phyloP scores from a whole-genome alignment of 805 yeast species.

The Yarrowia sp. region DNA sequence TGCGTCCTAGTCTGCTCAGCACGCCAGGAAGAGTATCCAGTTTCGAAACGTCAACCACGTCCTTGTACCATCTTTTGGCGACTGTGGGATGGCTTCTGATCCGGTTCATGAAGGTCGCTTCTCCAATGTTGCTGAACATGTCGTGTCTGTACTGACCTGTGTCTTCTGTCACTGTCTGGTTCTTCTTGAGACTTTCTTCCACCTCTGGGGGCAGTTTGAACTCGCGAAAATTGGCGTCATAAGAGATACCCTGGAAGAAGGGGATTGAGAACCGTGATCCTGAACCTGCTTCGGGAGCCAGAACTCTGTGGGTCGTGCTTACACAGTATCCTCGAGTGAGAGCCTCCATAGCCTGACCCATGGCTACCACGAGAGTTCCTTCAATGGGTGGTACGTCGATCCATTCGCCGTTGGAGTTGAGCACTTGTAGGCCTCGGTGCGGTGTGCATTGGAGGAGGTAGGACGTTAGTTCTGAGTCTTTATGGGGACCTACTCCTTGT shows the following conservation, averaged over 20 bases:
- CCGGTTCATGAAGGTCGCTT: slow-evolving; percentile 17
- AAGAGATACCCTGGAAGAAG: slow-evolving; percentile 22
- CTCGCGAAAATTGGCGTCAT: slow-evolving; percentile 4
- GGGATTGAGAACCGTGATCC: slow-evolving; percentile 14
- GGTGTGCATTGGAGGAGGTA: slow-evolving; percentile 6
- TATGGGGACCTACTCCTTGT: slow-evolving; percentile 23
- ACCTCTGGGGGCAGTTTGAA: slow-evolving; percentile 1
- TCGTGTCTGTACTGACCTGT: slow-evolving; percentile 9
- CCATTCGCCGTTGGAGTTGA: slow-evolving; percentile 13
- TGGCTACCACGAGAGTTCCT: slow-evolving; percentile 15
- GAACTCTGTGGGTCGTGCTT: slow-evolving; percentile 12
- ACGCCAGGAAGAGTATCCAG: slow-evolving; percentile 25
- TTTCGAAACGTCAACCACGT: slow-evolving; percentile 7
- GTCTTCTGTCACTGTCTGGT: background rate
- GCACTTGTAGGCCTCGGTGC: slow-evolving; percentile 16
- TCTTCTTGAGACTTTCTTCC: background rate
- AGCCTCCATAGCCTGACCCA: slow-evolving; percentile 25
- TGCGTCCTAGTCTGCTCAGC: slow-evolving; percentile 29
- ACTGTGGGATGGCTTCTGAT: slow-evolving; percentile 8
- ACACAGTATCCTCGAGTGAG: slow-evolving; percentile 17
- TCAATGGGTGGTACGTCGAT: slow-evolving; percentile 16
- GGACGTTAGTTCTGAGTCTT: slow-evolving; percentile 16
- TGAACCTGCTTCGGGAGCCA: slow-evolving; percentile 10
- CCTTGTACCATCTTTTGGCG: background rate
- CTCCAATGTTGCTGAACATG: slow-evolving; percentile 20